phyloP scores from a whole-genome alignment of 176 grass and related monocot species.

The Cymbopogon citratus region DNA sequence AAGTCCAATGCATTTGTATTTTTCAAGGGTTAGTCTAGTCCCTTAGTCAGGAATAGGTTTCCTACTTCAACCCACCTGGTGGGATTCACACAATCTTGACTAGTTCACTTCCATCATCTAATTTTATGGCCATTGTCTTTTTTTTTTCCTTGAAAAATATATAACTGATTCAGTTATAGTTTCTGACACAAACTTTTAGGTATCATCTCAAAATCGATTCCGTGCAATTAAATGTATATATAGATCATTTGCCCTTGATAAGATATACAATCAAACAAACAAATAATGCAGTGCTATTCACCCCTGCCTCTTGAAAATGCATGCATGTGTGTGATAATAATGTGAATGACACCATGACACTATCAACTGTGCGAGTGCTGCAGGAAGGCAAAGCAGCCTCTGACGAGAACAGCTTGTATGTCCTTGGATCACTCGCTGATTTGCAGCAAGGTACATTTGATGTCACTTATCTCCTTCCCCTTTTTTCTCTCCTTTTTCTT shows the following conservation, averaged over 20 bases:
- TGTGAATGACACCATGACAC: background rate
- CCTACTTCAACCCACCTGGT: background rate
- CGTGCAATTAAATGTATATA: background rate
- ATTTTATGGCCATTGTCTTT: too few species aligned
- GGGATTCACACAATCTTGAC: background rate
- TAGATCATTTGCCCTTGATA: background rate
- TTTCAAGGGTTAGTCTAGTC: background rate
- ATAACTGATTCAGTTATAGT: too few species aligned
- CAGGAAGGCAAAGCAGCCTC: constrained; percentile 10
- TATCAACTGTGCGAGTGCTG: background rate
- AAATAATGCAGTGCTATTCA: background rate
- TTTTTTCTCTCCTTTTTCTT: background rate
- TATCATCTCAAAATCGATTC: background rate
- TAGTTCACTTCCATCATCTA: background rate
- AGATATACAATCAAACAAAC: background rate
- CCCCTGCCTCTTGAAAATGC: constrained; percentile 1
- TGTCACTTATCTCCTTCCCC: constrained; percentile 2
- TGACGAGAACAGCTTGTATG: constrained; percentile 1
- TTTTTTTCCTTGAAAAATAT: background rate
- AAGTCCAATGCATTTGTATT: background rate
- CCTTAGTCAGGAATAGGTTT: background rate
- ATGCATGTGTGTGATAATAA: background rate
- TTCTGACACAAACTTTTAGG: background rate
- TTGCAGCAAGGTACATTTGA: constrained; percentile 25
- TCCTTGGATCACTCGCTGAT: constrained; percentile 30